A percentile compares a stretch with the other conserved stretches of the same genome.
These are phyloP conservation scores for Colletotrichum cordylinicola DNA, from an alignment of 2,329 filamentous ascomycete genomes.

Conservation along the genomic window DNA sequence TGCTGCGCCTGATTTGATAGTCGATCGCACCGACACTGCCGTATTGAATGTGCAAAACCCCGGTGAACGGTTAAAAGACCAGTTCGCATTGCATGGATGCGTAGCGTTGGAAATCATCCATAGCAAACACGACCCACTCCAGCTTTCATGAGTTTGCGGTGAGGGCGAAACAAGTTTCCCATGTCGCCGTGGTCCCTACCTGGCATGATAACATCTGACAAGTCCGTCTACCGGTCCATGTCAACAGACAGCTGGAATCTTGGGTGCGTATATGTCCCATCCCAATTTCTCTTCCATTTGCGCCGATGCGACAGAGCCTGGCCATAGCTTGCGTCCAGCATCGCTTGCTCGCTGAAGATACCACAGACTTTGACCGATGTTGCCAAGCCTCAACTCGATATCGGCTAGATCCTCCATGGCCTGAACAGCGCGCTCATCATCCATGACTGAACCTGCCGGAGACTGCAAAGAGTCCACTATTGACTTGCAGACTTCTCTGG, in stretches of 20 bases:
- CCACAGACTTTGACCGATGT: not conserved
- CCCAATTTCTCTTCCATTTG: not conserved
- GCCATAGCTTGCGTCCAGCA: not conserved
- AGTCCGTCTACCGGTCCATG: not conserved
- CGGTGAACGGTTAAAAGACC: not conserved
- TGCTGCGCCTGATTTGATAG: fast-evolving
- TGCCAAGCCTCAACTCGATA: not conserved
- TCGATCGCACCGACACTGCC: not conserved
- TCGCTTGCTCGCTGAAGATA: not conserved
- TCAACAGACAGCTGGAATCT: not conserved
- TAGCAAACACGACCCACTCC: not conserved
- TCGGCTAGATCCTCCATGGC: not conserved
- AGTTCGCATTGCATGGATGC: not conserved
- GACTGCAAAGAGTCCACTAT: not conserved
- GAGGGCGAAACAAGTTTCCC: not conserved
- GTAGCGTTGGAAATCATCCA: not conserved
- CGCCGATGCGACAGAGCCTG: not conserved
- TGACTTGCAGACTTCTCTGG: not conserved
- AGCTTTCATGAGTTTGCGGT: not conserved
- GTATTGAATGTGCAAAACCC: fast-evolving
- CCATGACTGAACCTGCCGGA: not conserved
- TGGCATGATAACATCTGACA: not conserved
- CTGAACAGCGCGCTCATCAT: not conserved
- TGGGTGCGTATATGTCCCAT: not conserved
- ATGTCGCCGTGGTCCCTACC: fast-evolving